Conservation (phyloP, 1,139 yeast species). For the Debaryomyces sp. region DNA sequence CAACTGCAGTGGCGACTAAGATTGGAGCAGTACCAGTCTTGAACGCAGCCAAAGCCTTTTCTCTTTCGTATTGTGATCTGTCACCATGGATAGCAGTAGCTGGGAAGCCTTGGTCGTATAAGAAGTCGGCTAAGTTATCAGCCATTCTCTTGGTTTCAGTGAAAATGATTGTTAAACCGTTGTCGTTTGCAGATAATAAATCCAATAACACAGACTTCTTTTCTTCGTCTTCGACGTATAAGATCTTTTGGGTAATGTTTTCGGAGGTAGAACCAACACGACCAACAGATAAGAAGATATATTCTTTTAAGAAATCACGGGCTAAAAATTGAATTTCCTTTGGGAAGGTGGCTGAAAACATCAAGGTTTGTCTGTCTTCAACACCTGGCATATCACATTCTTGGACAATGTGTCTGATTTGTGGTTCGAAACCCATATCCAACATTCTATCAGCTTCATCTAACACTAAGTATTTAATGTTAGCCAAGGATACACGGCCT, state of each 20-base stretch:
- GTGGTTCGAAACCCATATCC: constrained; percentile 99
- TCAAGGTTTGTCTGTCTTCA: constrained; percentile 88
- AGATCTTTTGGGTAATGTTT: constrained; percentile 91
- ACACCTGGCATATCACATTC: constrained; percentile 97
- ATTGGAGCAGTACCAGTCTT: constrained; percentile 87
- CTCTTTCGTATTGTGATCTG: constrained; percentile 97
- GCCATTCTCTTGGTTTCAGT: constrained; percentile 99
- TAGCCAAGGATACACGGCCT: constrained; percentile 86
- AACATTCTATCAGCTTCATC: constrained; percentile 99
- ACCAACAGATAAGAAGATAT: constrained; percentile 95
- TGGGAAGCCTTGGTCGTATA: constrained; percentile 86
- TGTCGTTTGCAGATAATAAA: constrained; percentile 74
- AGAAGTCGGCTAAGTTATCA: constrained; percentile 89
- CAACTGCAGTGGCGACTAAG: constrained; percentile 97
- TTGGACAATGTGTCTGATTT: constrained; percentile 96
- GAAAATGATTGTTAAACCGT: constrained; percentile 88
- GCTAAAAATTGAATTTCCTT: constrained; percentile 96
- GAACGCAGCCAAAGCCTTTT: constrained; percentile 90
- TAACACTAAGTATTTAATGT: constrained; percentile 89
- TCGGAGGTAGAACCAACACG: constrained; percentile 98
- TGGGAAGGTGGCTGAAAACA: constrained; percentile 99
- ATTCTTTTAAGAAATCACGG: constrained; percentile 93
- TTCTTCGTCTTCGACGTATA: constrained; percentile 94
- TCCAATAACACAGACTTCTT: constrained; percentile 92
- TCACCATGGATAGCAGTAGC: constrained; percentile 99